These are phyloP conservation scores for Cicer pinnatifidum DNA, from an alignment of 306 rosid species.

Conservation along the genomic window DNA sequence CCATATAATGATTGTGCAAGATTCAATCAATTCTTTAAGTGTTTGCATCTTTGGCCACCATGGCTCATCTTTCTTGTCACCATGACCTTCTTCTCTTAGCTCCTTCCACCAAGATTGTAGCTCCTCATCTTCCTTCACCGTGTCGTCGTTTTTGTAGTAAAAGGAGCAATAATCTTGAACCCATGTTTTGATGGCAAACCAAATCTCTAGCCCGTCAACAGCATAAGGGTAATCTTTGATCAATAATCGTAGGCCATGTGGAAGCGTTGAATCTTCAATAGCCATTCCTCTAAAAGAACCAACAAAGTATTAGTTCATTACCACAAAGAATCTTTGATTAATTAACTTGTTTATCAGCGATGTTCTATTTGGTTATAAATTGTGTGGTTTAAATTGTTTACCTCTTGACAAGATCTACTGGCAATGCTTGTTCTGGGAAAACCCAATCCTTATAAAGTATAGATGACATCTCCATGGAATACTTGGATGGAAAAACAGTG, in stretches of 20 bases:
- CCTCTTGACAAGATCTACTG: conserved; percentile 78
- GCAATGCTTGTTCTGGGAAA: conserved; percentile 79
- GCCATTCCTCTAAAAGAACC: conserved; percentile 62
- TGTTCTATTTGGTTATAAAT: neutral
- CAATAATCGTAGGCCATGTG: conserved; percentile 50
- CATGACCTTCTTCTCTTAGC: conserved; percentile 57
- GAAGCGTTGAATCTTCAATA: conserved; percentile 46
- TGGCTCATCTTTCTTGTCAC: conserved; percentile 64
- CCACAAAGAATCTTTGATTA: neutral
- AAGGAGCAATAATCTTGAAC: conserved; percentile 56
- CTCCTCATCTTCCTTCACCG: conserved; percentile 45
- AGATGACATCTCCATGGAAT: conserved; percentile 74
- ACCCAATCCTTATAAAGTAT: conserved; percentile 69
- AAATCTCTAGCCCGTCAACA: conserved; percentile 66
- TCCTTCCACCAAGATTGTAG: conserved; percentile 75
- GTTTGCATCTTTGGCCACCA: conserved; percentile 72
- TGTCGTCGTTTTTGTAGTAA: conserved; percentile 51
- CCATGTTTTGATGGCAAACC: conserved; percentile 66
- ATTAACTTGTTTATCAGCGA: too few relatives aligned
- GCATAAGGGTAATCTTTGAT: conserved; percentile 70
- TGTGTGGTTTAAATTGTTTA: conserved; percentile 40
- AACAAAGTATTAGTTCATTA: conserved; percentile 25
- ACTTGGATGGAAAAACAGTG: conserved; percentile 66
- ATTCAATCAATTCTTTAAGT: conserved; percentile 45
- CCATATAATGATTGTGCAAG: conserved; percentile 62